These are phyloP conservation scores for Rhodomyrtus psidioides DNA, from an alignment of 441 rosid genomes.

Conservation along the genomic window DNA sequence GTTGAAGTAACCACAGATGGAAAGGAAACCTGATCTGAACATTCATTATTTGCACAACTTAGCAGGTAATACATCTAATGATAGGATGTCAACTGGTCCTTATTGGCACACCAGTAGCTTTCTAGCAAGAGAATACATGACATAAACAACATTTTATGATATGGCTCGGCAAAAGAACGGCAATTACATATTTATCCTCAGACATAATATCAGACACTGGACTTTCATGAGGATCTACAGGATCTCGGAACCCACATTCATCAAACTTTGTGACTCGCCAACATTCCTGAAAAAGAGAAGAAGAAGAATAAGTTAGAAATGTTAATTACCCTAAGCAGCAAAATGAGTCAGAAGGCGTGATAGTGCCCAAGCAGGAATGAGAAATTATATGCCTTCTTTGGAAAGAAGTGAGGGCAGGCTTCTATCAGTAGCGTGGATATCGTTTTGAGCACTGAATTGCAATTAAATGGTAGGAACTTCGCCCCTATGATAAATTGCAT, in stretches of 20 bases:
- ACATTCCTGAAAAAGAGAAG: neutral
- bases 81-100: neutral
- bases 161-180: neutral
- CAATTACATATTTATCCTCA: neutral
- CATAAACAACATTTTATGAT: neutral
- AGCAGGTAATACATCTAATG: neutral
- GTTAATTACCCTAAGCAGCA: neutral
- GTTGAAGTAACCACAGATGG: neutral
- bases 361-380: neutral
- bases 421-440: neutral
- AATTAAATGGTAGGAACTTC: neutral
- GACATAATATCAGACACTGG: neutral
- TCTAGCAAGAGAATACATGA: neutral
- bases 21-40: neutral
- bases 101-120: neutral
- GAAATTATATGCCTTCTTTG: neutral
- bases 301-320: neutral
- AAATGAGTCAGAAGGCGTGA: neutral
- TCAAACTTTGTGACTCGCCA: neutral
- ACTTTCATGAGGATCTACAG: neutral
- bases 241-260: neutral
- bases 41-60: neutral
- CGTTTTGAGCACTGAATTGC: neutral
- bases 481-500: neutral
- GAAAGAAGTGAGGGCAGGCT: neutral